These are phyloP conservation scores for Goffeauzyma gilvescens DNA, from an alignment of 768 basidiomycete species.

Conservation along the genomic window DNA sequence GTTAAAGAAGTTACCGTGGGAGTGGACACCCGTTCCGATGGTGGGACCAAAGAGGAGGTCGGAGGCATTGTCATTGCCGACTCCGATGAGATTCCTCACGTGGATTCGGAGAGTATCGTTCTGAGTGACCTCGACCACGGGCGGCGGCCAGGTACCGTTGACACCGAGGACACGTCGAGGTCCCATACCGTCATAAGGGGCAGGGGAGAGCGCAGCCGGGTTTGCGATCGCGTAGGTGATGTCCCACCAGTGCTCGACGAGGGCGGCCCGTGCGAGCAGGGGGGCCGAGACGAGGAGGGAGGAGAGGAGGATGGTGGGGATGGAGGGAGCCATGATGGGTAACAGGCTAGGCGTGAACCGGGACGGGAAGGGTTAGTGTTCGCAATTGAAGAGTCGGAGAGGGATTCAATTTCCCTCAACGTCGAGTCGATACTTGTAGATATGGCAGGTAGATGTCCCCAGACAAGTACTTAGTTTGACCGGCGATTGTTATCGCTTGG, in stretches of 20 bases:
- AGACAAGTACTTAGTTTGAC: too few relatives aligned
- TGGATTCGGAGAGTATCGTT: slow-evolving; percentile 62
- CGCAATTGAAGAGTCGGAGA: too few relatives aligned
- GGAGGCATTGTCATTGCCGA: too few relatives aligned
- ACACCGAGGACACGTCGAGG: slow-evolving; percentile 60
- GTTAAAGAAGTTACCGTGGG: slow-evolving; percentile 93
- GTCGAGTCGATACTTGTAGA: too few relatives aligned
- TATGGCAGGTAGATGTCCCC: too few relatives aligned
- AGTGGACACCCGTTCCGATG: slow-evolving; percentile 52
- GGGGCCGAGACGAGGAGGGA: neutral
- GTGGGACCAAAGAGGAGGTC: neutral
- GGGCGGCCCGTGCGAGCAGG: slow-evolving; percentile 17
- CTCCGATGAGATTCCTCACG: slow-evolving; percentile 46
- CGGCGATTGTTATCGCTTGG: too few relatives aligned
- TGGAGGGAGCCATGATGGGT: too few relatives aligned
- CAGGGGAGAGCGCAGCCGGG: too few relatives aligned
- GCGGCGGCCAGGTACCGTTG: slow-evolving; percentile 90
- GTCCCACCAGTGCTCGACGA: slow-evolving; percentile 45
- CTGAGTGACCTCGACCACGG: slow-evolving; percentile 52
- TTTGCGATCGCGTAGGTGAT: slow-evolving; percentile 65
- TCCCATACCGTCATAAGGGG: slow-evolving; percentile 59
- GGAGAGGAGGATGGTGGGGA: neutral
- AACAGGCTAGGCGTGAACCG: slow-evolving; percentile 1
- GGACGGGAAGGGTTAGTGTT: too few relatives aligned
- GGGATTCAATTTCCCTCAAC: too few relatives aligned